Evolutionary conservation across 2,329 filamentous ascomycete species (phyloP), one percentile per base, ranked within the genome.

Genomic region (Stemphylium beticola): DNA sequence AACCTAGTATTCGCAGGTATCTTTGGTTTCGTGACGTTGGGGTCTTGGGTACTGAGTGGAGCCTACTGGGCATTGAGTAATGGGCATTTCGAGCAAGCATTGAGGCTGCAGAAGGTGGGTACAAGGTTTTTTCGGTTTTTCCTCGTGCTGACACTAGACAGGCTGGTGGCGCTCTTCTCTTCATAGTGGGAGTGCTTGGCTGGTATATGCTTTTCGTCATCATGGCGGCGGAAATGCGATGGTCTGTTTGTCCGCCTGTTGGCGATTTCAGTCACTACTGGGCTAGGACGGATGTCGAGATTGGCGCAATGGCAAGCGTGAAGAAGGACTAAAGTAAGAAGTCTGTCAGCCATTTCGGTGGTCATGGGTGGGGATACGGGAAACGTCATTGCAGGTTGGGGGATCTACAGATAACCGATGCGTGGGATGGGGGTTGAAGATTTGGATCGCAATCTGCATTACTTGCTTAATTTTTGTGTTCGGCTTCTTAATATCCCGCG

Each of bases 181-280:
- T 84, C 52, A 68, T 82, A 1, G 78, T 81, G 1, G 80, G 76
- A 0, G 18, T 77, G 0, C 60, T 83, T 4, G 81, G 81, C 1
- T 84, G 81, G 78, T 83, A 83, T 55, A 81, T 83, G 70, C 78
- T 79, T 9, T 77, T 83, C 43, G 81, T 82, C 4, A 83, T 83
- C 53, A 82, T 83, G 78, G 77, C 78, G 1, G 79, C 77, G 3
- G 81, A 84, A 70, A 83, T 83, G 79, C 74, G 80, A 4, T 77
- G 83, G 48, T 76, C 77, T 0, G 55, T 83, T 33, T 78, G 73
- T 24, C 72, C 83, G 2, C 81, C 81, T 0, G 79, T 84, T 1
- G 80, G 81, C 4, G 81, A 83, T 58, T 71, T 84, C 11, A 82
- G 76, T 45, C 78, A 77, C 40, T 78, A 81, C 49, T 83, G 81